Evolutionary conservation across 371 early-diverging fungal genomes (phyloP).

Genomic region (Amoeboaphelidium protococcarum): DNA sequence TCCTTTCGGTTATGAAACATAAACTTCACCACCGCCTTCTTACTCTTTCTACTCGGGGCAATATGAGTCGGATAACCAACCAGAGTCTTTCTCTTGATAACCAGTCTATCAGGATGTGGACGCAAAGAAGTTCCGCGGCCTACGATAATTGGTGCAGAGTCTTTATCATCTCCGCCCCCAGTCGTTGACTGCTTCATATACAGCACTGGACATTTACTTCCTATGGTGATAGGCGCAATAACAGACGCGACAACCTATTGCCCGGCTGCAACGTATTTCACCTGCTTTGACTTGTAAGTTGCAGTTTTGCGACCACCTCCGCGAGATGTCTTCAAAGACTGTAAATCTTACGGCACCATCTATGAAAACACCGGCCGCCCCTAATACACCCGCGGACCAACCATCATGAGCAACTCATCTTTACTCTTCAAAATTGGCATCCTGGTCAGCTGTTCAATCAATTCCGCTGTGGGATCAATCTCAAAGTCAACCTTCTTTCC

Average conservation of each 20-base stretch:
- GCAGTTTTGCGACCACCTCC: constrained; percentile 67
- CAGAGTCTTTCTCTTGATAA: constrained; percentile 75
- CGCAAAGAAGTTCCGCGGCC: constrained; percentile 49
- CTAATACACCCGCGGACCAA: constrained; percentile 47
- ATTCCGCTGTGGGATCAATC: no score
- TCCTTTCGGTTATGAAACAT: constrained; percentile 90
- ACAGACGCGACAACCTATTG: constrained; percentile 43
- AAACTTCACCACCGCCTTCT: constrained; percentile 54
- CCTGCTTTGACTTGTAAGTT: constrained; percentile 54
- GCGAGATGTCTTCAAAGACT: no score
- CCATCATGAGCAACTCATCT: constrained; percentile 48
- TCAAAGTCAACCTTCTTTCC: no score
- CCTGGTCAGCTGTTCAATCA: no score
- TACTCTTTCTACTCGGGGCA: constrained; percentile 11
- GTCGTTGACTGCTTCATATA: not conserved
- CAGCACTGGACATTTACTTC: no score
- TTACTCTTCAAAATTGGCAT: not conserved
- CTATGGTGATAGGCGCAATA: constrained; percentile 69
- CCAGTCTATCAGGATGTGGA: constrained; percentile 50
- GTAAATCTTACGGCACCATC: no score
- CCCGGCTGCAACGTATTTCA: constrained; percentile 54
- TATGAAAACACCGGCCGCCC: no score
- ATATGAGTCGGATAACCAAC: constrained; percentile 85
- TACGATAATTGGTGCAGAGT: constrained; percentile 25
- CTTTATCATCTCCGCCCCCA: not conserved